phyloP scores from a whole-genome alignment of 1,139 yeast genomes.

The Lizanozyma gosingica region DNA sequence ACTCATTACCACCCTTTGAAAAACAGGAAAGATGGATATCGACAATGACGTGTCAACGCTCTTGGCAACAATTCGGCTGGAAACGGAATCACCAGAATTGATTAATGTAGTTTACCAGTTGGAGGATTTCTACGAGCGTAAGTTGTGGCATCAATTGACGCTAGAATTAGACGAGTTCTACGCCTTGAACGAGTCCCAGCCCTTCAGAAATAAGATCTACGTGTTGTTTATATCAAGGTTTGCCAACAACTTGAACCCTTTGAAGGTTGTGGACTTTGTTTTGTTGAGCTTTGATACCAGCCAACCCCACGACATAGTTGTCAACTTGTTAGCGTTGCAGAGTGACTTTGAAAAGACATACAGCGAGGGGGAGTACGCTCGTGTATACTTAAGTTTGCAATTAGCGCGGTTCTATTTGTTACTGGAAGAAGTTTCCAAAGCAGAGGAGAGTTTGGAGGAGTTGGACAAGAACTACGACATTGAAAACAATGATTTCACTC shows the following conservation, averaged over 20 bases:
- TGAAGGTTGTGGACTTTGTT: slow-evolving; percentile 71
- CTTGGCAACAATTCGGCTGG: slow-evolving; percentile 61
- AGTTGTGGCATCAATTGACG: slow-evolving; percentile 73
- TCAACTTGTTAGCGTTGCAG: not conserved
- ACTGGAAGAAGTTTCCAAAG: slow-evolving; percentile 48
- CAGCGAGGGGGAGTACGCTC: slow-evolving; percentile 20
- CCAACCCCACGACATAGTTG: not conserved
- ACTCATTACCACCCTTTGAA: too few species aligned
- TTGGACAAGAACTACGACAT: slow-evolving; percentile 50
- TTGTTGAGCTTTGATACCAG: slow-evolving; percentile 29
- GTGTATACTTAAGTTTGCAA: slow-evolving; percentile 66
- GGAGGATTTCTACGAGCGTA: slow-evolving; percentile 83
- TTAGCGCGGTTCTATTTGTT: slow-evolving; percentile 63
- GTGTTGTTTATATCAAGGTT: slow-evolving; percentile 63
- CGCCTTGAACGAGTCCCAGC: slow-evolving; percentile 34
- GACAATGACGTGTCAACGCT: slow-evolving; percentile 47
- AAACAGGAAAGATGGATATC: not conserved
- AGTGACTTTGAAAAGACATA: slow-evolving; percentile 15
- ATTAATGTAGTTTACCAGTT: slow-evolving; percentile 62
- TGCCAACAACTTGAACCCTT: slow-evolving; percentile 64
- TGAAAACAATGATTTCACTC: slow-evolving; percentile 49
- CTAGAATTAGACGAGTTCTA: slow-evolving; percentile 56
- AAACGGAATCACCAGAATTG: slow-evolving; percentile 54
- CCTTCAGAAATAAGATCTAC: slow-evolving; percentile 58
- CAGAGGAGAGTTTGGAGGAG: slow-evolving; percentile 62